Conservation (phyloP, 352 stramenopile genomes). For the Pythium aristosporum region DNA sequence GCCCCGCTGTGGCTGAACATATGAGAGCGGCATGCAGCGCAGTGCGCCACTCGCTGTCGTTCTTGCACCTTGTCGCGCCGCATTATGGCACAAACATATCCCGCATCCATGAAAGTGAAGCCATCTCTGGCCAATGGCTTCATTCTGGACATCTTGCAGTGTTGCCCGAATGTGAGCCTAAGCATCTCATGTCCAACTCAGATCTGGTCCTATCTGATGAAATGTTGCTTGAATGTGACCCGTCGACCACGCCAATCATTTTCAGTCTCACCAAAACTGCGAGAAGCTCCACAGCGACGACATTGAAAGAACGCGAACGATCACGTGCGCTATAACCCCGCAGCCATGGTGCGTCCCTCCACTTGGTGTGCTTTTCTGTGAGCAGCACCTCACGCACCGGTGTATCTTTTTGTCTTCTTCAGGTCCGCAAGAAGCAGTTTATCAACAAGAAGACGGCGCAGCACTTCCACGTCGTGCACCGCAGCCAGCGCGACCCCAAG, state of each 20-base stretch:
- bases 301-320: not conserved
- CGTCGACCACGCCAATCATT: conserved; percentile 7
- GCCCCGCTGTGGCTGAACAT: too few species aligned
- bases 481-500: conserved; percentile 78
- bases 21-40: too few species aligned
- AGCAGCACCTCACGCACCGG: not conserved
- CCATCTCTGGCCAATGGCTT: too few species aligned
- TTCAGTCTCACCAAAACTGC: not conserved
- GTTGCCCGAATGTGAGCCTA: too few species aligned
- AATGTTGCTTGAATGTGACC: not conserved
- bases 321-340: not conserved
- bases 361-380: not conserved
- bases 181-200: not conserved
- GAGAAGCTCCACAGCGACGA: not conserved
- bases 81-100: too few species aligned
- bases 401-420: not conserved
- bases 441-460: conserved; percentile 87
- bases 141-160: too few species aligned
- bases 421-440: conserved; percentile 72
- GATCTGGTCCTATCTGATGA: not conserved
- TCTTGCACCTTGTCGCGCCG: too few species aligned
- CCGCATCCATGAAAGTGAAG: too few species aligned
- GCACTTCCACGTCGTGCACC: conserved; percentile 87
- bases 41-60: too few species aligned
- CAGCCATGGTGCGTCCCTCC: not conserved